phyloP scores from a whole-genome alignment of 1,139 yeast genomes.

The Suhomyces bolitotheri region DNA sequence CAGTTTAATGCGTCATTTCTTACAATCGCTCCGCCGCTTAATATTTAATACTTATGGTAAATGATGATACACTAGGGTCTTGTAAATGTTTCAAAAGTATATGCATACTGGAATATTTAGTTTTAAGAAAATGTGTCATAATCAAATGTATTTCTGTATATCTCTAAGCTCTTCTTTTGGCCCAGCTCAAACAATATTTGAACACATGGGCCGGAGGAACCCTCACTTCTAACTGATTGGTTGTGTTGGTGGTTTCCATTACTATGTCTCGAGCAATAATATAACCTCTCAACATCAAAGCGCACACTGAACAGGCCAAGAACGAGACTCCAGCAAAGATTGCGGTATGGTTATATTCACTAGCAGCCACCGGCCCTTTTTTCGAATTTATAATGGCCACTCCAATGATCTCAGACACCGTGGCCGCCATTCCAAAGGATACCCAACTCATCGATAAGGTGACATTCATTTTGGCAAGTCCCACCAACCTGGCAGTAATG shows the following conservation, averaged over 20 bases:
- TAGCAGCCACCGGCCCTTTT: not conserved
- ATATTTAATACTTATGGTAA: slow-evolving; percentile 17
- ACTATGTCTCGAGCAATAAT: slow-evolving; percentile 6
- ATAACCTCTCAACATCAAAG: slow-evolving; percentile 10
- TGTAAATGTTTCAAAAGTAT: too few relatives aligned
- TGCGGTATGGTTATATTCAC: slow-evolving; percentile 5
- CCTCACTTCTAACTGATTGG: slow-evolving; percentile 1
- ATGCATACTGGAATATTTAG: too few relatives aligned
- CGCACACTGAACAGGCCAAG: slow-evolving; percentile 5
- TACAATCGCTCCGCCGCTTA: slow-evolving; percentile 4
- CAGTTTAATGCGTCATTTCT: not conserved
- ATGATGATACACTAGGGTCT: too few relatives aligned
- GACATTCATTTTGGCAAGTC: slow-evolving; percentile 9
- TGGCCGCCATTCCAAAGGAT: slow-evolving; percentile 9
- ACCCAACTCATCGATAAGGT: slow-evolving; percentile 11
- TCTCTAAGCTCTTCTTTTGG: slow-evolving; percentile 6
- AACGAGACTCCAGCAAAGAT: slow-evolving; percentile 12
- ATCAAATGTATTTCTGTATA: too few relatives aligned
- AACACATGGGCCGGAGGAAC: slow-evolving; percentile 10
- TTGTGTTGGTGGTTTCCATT: not conserved
- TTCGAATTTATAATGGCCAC: slow-evolving; percentile 2
- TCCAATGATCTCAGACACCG: slow-evolving; percentile 9
- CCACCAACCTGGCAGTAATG: slow-evolving; percentile 9
- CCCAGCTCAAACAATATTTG: slow-evolving; percentile 11
- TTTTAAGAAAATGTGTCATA: too few relatives aligned